Evolutionary conservation across 2,329 filamentous ascomycete species (phyloP), one percentile per base, ranked within the genome.

Genomic region (Alternaria triticimaculans): DNA sequence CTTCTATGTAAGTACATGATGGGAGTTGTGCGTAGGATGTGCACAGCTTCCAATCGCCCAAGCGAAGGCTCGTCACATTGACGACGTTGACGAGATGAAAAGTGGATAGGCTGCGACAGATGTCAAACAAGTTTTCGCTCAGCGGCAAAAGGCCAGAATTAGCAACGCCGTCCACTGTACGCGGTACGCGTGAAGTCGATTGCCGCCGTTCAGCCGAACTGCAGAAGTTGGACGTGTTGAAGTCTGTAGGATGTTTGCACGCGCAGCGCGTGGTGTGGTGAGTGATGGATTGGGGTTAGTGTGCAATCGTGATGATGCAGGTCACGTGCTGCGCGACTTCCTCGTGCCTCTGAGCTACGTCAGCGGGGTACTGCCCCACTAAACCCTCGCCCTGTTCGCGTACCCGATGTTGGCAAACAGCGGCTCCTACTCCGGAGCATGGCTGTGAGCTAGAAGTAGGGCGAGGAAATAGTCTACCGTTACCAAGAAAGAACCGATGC

Each of bases 241-340:
- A 2, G 4, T 23, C 28, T 5, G 55, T 37, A 28, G n/a, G 28
- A 48, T 3, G 59, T 25, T n/a, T 30, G 45, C n/a, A 41, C 43
- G 41, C 28, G n/a, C 37, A 41, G 37, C 37, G 37, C 37, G n/a
- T 18, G 37, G 37, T 30, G 7, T 51, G 12, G 51, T 48, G 41
- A 41, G 30, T 20, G 48, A 26, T 46, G 37, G 45, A 49, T 49
- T 49, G 18, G 30, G 21, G n/a, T 30, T 45, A 53, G 18, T 30
- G 58, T 37, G 18, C 54, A 6, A 23, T 21, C 14, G 20, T 26
- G 46, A 67, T 70, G 68, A 71, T 45, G 60, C 62, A 56, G 63
- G 63, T 66, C 68, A 70, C 65, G 60, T 70, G 67, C 11, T 25
- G 43, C 65, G 65, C 51, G 65, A 64, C 59, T 61, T 61, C 37